Evolutionary conservation across 2,329 filamentous ascomycete genomes (phyloP), one percentile per base, ranked within the genome.

Genomic region (Neocatenulostroma microsporum): DNA sequence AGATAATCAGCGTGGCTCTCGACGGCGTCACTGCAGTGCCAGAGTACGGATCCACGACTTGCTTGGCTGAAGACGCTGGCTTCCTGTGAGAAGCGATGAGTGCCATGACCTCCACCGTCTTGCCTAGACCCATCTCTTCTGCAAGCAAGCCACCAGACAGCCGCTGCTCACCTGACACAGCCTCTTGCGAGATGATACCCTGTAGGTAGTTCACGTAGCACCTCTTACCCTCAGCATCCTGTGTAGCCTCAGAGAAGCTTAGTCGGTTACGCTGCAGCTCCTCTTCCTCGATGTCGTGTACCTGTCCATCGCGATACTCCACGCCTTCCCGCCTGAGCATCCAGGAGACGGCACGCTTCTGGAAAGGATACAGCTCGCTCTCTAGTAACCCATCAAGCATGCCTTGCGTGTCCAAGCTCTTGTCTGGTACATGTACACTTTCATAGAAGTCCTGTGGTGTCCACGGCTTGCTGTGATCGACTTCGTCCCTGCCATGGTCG

Each of bases 101-200:
- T 3, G 79, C 72, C 29, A 87, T 75, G 2, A 84, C 68, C 60
- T 89, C 84, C 3, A 88, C 67, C 0, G 84, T 89, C 57, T 89
- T 89, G 2, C 84, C 84, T 1, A 89, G 64, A 0, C 84, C 84
- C 84, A 89, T 89, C 57, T 89, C 84, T 53, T 89, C 84, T 0
- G 82, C 78, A 4, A 89, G 63, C 31, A 86, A 79, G 0, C 82
- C 82, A 3, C 78, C 78, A 23, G 53, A 59, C 2, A 69, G 40
- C 12, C 50, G 75, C 30, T 60, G 40, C 1, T 49, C 45, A n/a
- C 56, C 53, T 34, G 73, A 20, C 10, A 50, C 49, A 62, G 15
- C 57, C 6, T 39, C 27, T 3, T 47, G 51, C 7, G 46, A 49
- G 5, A 78, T 64, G 11, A 76, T 60, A 18, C 80, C 76, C 34